phyloP scores from a whole-genome alignment of 768 basidiomycete genomes.

The Tulasnella sp. region DNA sequence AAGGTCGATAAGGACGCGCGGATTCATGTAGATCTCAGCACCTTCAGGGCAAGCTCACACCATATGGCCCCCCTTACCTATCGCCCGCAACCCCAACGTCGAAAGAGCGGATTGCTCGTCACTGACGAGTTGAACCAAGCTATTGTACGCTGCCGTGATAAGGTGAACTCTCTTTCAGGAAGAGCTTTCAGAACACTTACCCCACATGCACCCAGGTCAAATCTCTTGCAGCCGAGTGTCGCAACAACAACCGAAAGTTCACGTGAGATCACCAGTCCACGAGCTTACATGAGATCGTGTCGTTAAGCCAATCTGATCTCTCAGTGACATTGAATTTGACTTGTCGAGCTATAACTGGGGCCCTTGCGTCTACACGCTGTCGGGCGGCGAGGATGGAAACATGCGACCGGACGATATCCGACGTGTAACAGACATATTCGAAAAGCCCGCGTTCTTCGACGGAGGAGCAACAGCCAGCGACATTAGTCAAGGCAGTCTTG shows the following conservation, averaged over 20 bases:
- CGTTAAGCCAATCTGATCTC: too few species aligned
- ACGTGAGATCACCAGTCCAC: conserved; percentile 27
- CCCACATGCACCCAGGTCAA: conserved; percentile 26
- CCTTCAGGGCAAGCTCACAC: not conserved
- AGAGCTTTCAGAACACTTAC: not conserved
- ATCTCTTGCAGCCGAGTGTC: conserved; percentile 36
- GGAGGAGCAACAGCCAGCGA: conserved; percentile 35
- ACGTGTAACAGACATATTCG: conserved; percentile 40
- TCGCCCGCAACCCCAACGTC: not conserved
- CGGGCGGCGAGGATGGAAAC: conserved; percentile 11
- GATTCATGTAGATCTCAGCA: not conserved
- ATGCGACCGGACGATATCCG: conserved; percentile 30
- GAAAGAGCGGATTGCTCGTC: conserved; percentile 29
- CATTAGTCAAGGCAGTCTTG: conserved; percentile 38
- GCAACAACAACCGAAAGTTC: conserved; percentile 38
- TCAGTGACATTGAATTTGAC: conserved; percentile 48
- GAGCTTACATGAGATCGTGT: too few species aligned
- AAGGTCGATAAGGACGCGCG: not conserved
- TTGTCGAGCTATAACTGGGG: conserved; percentile 31
- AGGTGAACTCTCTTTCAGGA: not conserved
- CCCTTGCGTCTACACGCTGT: conserved; percentile 32
- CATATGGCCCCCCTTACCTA: not conserved
- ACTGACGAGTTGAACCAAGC: conserved; percentile 37
- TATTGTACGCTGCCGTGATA: conserved; percentile 32
- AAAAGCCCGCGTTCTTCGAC: conserved; percentile 39